Evolutionary conservation across 2,329 filamentous ascomycete species (phyloP), one percentile per base, ranked within the genome.

Genomic region (Xylariaceae sp.): DNA sequence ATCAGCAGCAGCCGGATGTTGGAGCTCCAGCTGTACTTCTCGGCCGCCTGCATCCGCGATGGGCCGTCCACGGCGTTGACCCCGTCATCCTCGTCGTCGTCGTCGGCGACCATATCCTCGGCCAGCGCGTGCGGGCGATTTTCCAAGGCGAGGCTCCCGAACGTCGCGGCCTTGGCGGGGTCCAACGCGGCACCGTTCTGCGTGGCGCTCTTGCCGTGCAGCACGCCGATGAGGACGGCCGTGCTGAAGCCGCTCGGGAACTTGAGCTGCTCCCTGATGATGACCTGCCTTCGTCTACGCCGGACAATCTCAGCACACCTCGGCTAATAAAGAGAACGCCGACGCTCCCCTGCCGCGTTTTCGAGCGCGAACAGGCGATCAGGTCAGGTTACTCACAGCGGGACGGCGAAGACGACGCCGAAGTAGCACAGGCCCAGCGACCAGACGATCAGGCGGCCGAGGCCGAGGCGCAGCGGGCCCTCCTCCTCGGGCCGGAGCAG

Each of bases 191-290:
- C 53, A 41, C 13, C 42, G 25, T 36, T 47, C 34, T 56, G 43
- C 2, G 58, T 60, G 35, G 64, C 56, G 12, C 50, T 64, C 29
- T 68, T 65, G 3, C 87, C 86, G 58, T 96, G 90, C 9, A 98
- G 64, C 2, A 96, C 86, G 3, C 80, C 79, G 44, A 98, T 95
- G 66, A 98, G 80, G 14, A 96, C 72, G 0, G 92, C 92, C 2
- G 92, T 96, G 31, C 92, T 93, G 35, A 93, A 96, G 1, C 92
- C 92, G 49, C 86, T 94, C 0, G 92, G 92, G 48, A 98, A 98
- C 53, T 85, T 92, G 37, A 98, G 63, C 55, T 89, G 84, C 63
- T 98, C 92, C 37, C 83, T 67, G 35, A 98, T 86, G 40, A 98
- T 93, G 35, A 96, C 89, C 61, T 98, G 87, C 36, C 79, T 83